Evolutionary conservation across 2,329 filamentous ascomycete genomes (phyloP), one percentile per base, ranked within the genome.

Genomic region (Lecanicillium sp.): DNA sequence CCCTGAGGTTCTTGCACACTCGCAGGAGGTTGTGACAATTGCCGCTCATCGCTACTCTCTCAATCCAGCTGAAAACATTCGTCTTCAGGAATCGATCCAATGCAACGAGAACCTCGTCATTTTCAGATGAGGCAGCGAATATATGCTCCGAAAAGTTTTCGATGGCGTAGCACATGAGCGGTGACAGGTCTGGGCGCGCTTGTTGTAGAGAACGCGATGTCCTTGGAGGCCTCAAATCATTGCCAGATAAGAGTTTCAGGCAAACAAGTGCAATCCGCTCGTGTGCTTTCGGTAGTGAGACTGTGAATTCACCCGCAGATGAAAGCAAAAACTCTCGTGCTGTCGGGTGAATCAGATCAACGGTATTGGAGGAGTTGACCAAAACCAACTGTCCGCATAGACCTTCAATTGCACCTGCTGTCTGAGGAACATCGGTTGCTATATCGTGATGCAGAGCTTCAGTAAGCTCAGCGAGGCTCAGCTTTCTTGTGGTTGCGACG

Each of bases 361-460:
- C 55, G 2, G 48, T 19, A 14, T 51, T 53, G 0, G 47, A 35
- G 3, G 49, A 23, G 41, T 64, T 56, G 7, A 65, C 45, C 2
- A 35, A 46, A 3, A 65, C 58, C 10, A 67, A 53, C 8, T 65
- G 57, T 1, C 62, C 63, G 39, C 62, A 67, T 2, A 60, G 40
- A 3, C 54, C 53, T 24, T 53, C 47, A 6, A 66, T 56, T 4
- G 58, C 53, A 14, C 30, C 44, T 26, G 56, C 54, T 1, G 58
- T 30, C 21, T 51, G 56, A n/a, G 49, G 23, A 11, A 60, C 43
- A n/a, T 51, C 37, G 4, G 53, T 53, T 2, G 58, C 55, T 15
- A 59, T 54, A 36, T 65, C 62, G 2, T 64, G 29, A 37, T 58
- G 43, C 1, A 65, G 44, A 8, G 60, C 62, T 9, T 55, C 41